A percentile compares a stretch with the other conserved stretches of the same genome.
phyloP scores from a whole-genome alignment of 1,284 basidiomycete genomes.

The Trichosporon sp. region DNA sequence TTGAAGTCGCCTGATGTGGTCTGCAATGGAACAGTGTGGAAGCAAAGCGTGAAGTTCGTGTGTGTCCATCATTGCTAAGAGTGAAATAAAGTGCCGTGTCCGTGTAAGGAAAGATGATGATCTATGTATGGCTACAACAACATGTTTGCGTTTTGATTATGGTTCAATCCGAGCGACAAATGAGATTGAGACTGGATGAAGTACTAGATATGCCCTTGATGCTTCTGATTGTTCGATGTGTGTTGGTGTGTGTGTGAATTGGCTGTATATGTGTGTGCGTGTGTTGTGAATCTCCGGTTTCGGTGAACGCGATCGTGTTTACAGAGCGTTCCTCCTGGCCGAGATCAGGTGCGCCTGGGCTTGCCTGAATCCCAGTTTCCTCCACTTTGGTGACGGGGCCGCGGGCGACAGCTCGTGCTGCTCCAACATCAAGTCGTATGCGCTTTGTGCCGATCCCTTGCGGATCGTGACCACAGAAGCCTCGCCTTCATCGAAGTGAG shows the following conservation, averaged over 20 bases:
- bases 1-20: no score
- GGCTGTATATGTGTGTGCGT: not conserved
- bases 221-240: not conserved
- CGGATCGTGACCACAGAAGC: not conserved
- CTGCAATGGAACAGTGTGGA: not conserved
- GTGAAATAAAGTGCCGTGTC: not conserved
- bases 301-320: not conserved
- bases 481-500: not conserved
- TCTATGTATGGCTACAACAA: constrained; percentile 7
- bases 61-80: not conserved
- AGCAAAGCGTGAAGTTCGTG: not conserved
- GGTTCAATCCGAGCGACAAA: not conserved
- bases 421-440: not conserved
- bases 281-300: not conserved
- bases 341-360: constrained; percentile 8
- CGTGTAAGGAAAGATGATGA: not conserved
- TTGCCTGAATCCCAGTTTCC: constrained; percentile 16
- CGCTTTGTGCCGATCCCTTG: not conserved
- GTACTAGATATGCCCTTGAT: not conserved
- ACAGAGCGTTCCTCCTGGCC: not conserved
- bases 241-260: constrained; percentile 1
- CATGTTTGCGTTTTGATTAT: not conserved
- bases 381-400: constrained; percentile 12
- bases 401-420: not conserved
- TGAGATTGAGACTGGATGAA: not conserved